Evolutionary conservation across 768 basidiomycete species (phyloP).

Genomic region (Auricularia sp.): DNA sequence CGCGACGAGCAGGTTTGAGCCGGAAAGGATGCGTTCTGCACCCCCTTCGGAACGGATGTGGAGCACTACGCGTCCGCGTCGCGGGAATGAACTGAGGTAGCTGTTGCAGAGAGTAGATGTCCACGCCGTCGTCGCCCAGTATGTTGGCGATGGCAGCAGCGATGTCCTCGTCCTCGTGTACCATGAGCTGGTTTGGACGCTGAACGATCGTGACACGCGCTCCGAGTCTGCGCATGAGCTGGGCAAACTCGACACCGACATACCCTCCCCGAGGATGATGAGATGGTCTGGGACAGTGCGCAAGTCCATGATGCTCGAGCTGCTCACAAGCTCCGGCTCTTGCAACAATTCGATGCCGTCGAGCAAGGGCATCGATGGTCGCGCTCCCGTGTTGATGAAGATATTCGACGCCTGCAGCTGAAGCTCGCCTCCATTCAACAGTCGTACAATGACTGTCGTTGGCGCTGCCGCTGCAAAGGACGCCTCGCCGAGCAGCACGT

Average conservation of each 20-base stretch:
- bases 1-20: constrained; percentile 8
- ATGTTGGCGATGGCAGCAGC: constrained; percentile 2
- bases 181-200: constrained; percentile 7
- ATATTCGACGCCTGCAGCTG: constrained; percentile 7
- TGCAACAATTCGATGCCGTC: constrained; percentile 5
- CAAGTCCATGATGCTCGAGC: constrained; percentile 11
- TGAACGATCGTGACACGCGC: constrained; percentile 10
- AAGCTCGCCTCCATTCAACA: constrained; percentile 3
- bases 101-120: constrained; percentile 1
- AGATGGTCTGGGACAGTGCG: constrained; percentile 10
- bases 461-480: constrained; percentile 9
- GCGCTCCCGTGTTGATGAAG: constrained; percentile 11
- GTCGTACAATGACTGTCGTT: constrained; percentile 4
- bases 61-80: neutral
- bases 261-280: constrained; percentile 11
- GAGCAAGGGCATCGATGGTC: constrained; percentile 4
- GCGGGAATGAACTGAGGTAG: neutral
- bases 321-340: constrained; percentile 6
- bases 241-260: constrained; percentile 11
- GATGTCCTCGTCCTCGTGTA: constrained; percentile 9
- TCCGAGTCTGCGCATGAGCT: constrained; percentile 11
- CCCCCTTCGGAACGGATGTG: neutral
- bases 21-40: neutral
- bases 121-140: constrained; percentile 8
- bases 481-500: neutral